Evolutionary conservation across 371 early-diverging fungal genomes (phyloP).

Genomic region (Smittium culicis): DNA sequence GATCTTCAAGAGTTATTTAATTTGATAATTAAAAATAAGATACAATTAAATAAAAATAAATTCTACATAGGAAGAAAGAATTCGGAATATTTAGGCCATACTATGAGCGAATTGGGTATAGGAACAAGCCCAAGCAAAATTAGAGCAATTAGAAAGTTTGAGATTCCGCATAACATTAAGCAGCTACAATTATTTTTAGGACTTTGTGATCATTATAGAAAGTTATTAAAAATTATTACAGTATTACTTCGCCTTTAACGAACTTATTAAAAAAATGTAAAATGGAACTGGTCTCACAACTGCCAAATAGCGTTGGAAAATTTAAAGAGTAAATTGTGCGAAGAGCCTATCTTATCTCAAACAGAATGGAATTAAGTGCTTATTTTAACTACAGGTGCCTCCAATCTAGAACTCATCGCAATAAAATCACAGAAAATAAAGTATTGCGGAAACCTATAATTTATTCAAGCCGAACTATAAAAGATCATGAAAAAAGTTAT

Average conservation of each 20-base stretch:
- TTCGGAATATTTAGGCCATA: conserved; percentile 10
- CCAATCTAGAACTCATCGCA: not conserved
- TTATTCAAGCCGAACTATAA: not conserved
- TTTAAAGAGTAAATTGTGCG: not conserved
- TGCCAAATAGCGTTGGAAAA: not conserved
- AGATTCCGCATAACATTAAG: conserved; percentile 6
- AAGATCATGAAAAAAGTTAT: not conserved
- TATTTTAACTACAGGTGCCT: not conserved
- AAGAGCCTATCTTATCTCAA: not conserved
- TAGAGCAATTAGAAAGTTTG: conserved; percentile 12
- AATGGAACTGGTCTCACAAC: not conserved
- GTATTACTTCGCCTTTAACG: not conserved
- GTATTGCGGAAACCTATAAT: not conserved
- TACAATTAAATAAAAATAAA: conserved; percentile 19
- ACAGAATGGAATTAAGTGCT: not conserved
- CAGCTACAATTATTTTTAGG: not conserved
- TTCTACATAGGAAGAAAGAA: conserved; percentile 4
- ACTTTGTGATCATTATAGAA: not conserved
- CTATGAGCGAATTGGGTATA: conserved; percentile 7
- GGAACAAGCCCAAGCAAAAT: conserved; percentile 14
- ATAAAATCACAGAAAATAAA: not conserved
- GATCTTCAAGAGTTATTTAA: conserved; percentile 9
- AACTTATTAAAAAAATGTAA: not conserved
- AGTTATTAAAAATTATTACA: not conserved
- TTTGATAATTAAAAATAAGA: conserved; percentile 12